These are phyloP conservation scores for Cornus kousa DNA, from an alignment of 148 eudicot species.

Conservation along the genomic window DNA sequence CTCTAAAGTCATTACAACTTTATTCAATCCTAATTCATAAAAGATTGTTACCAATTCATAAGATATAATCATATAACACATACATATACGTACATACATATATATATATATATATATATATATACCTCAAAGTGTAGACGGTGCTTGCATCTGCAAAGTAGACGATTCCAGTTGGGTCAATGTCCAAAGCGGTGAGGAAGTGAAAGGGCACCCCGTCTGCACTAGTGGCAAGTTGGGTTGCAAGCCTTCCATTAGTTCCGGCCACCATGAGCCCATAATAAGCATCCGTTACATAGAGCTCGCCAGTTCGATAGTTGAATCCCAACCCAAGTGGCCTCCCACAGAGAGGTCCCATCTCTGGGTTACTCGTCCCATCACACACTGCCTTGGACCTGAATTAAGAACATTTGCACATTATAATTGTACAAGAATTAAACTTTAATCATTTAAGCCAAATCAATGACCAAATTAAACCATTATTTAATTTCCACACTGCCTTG, in stretches of 20 bases:
- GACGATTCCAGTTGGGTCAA: slow-evolving; percentile 20
- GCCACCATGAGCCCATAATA: slow-evolving; percentile 18
- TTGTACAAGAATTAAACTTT: no score
- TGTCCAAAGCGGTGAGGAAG: slow-evolving; percentile 16
- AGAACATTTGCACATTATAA: no score
- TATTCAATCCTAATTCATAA: no score
- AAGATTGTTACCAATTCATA: no score
- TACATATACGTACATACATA: neutral
- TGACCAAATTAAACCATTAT: no score
- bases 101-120: no score
- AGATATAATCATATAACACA: no score
- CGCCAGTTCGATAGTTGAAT: slow-evolving; percentile 16
- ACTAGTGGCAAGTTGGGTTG: slow-evolving; percentile 10
- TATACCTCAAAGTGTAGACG: no score
- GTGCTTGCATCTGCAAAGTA: no score
- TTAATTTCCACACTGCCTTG: slow-evolving; percentile 16
- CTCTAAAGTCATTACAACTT: no score
- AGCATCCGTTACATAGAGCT: slow-evolving; percentile 21
- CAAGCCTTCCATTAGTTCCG: slow-evolving; percentile 21
- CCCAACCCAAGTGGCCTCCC: slow-evolving; percentile 25
- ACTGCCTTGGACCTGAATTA: slow-evolving; percentile 14
- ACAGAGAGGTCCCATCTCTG: slow-evolving; percentile 5
- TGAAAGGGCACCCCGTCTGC: neutral
- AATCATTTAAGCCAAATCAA: no score
- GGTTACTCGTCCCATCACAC: slow-evolving; percentile 24